phyloP scores from a whole-genome alignment of 2,329 filamentous ascomycete genomes.

The Parastagonospora nodorum region DNA sequence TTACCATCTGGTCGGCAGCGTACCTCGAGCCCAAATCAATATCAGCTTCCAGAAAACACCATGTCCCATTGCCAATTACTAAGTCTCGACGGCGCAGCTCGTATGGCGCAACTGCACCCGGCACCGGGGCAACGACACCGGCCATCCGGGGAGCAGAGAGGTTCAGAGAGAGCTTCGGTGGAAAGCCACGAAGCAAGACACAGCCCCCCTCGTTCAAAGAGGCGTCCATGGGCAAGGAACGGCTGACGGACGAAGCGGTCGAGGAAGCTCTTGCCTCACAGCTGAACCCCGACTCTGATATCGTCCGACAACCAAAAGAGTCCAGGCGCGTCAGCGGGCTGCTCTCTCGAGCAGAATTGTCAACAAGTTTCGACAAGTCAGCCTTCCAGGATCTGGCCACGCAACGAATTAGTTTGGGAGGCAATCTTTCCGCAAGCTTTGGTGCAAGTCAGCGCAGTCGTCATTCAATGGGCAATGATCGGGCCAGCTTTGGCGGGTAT shows the following conservation, averaged over 20 bases:
- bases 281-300: constrained; percentile 55
- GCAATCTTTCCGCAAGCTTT: constrained; percentile 52
- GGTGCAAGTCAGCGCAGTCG: constrained; percentile 63
- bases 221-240: constrained; percentile 34
- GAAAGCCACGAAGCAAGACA: constrained; percentile 51
- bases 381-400: constrained; percentile 75
- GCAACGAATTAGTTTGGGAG: constrained; percentile 47
- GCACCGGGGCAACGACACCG: constrained; percentile 78
- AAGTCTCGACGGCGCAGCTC: constrained; percentile 68
- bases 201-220: constrained; percentile 48
- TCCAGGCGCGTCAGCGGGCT: constrained; percentile 89
- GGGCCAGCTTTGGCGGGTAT: constrained; percentile 62
- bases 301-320: constrained; percentile 60
- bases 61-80: constrained; percentile 43
- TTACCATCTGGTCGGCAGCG: constrained; percentile 82
- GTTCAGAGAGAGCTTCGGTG: constrained; percentile 78
- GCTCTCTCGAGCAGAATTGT: constrained; percentile 83
- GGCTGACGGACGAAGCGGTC: constrained; percentile 46
- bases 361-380: constrained; percentile 79
- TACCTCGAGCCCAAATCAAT: constrained; percentile 72
- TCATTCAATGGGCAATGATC: constrained; percentile 74
- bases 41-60: constrained; percentile 48
- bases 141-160: constrained; percentile 64
- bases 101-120: constrained; percentile 59
- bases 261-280: constrained; percentile 56